Conservation (phyloP, 2,329 filamentous ascomycete genomes). For the Colletotrichum graminicola region DNA sequence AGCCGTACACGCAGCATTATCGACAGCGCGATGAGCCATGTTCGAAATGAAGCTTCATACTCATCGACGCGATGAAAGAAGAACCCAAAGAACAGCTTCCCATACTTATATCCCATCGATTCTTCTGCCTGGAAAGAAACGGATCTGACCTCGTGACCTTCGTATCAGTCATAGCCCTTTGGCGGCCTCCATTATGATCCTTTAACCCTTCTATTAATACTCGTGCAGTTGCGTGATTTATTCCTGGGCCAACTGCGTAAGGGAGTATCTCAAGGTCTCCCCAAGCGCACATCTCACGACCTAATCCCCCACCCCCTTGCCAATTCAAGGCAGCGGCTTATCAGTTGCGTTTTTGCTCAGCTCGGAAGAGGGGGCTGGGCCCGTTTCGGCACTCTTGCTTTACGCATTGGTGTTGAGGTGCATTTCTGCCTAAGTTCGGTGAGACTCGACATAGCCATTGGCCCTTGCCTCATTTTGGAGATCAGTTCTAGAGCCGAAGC, state of each 20-base stretch:
- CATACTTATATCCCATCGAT: neutral
- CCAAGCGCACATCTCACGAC: neutral
- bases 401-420: neutral
- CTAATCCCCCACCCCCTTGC: no score
- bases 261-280: neutral
- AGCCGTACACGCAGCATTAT: neutral
- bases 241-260: neutral
- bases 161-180: neutral
- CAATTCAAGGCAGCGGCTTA: neutral
- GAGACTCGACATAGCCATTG: neutral
- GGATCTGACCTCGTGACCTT: neutral
- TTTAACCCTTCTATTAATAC: no score
- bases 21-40: neutral
- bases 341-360: neutral
- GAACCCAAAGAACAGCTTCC: no score
- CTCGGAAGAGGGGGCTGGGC: neutral
- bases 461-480: neutral
- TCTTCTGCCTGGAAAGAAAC: neutral
- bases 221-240: neutral
- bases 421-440: slow-evolving; percentile 25
- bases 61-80: neutral
- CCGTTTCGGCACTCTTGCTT: neutral
- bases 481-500: neutral
- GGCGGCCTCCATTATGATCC: neutral
- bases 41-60: neutral